Evolutionary conservation across 1,284 basidiomycete genomes (phyloP).

Genomic region (Moniliophthora roreri): DNA sequence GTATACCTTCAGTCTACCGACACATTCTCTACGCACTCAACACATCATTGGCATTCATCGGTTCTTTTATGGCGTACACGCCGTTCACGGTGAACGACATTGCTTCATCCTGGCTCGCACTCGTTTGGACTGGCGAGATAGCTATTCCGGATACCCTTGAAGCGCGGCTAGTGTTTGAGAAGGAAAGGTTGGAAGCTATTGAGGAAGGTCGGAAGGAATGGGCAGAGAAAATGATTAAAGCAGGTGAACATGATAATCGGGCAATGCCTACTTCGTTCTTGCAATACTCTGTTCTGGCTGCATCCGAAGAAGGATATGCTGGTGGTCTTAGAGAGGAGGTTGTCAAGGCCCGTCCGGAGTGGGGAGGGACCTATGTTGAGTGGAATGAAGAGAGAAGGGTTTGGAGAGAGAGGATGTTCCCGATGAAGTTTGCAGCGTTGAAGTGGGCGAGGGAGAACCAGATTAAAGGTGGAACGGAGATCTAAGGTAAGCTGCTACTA

Average conservation of each 20-base stretch:
- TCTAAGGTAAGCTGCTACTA: too few species aligned
- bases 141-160: conserved; percentile 3
- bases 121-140: conserved; percentile 10
- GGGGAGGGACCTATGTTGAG: conserved; percentile 1
- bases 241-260: background rate
- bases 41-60: conserved; percentile 43
- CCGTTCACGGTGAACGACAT: conserved; percentile 15
- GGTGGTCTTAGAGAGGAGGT: conserved; percentile 9
- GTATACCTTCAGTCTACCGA: conserved; percentile 41
- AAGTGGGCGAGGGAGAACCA: conserved; percentile 9
- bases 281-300: conserved; percentile 9
- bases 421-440: conserved; percentile 10
- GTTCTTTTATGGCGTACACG: conserved; percentile 15
- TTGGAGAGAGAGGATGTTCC: conserved; percentile 12
- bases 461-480: conserved; percentile 1
- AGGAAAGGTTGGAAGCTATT: conserved; percentile 3
- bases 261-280: conserved; percentile 6
- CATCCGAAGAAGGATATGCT: conserved; percentile 11
- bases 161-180: conserved; percentile 8
- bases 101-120: conserved; percentile 9
- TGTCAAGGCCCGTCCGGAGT: conserved; percentile 9
- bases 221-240: background rate
- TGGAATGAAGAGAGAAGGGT: conserved; percentile 10
- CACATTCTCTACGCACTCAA: conserved; percentile 45
- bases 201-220: background rate